Evolutionary conservation across 805 yeast species (phyloP).

Genomic region (Kuraishia floccosa): DNA sequence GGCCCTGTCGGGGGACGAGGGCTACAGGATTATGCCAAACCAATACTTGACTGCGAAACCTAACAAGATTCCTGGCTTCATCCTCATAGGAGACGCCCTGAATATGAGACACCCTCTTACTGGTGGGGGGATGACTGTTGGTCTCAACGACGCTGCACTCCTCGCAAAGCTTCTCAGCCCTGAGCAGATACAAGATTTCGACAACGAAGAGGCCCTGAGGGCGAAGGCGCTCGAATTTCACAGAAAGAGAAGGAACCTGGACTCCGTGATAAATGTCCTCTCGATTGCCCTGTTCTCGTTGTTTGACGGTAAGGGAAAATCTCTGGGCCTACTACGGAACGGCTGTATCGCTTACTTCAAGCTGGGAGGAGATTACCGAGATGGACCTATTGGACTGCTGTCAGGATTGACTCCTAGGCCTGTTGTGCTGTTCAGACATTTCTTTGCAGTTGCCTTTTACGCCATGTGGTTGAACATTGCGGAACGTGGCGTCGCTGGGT

Average conservation of each 20-base stretch:
- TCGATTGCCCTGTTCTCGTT: conserved; percentile 84
- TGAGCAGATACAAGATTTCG: conserved; percentile 38
- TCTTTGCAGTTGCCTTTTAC: conserved; percentile 84
- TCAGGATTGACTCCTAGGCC: conserved; percentile 79
- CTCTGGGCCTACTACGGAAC: conserved; percentile 58
- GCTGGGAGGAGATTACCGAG: conserved; percentile 72
- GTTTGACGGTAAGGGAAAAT: conserved; percentile 73
- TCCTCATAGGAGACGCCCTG: conserved; percentile 84
- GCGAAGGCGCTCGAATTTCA: conserved; percentile 60
- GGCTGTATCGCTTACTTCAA: conserved; percentile 87
- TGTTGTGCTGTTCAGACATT: conserved; percentile 64
- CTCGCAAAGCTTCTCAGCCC: conserved; percentile 55
- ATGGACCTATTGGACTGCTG: conserved; percentile 72
- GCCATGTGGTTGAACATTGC: conserved; percentile 60
- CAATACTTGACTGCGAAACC: conserved; percentile 75
- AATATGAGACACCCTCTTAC: conserved; percentile 98
- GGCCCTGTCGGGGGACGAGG: conserved; percentile 36
- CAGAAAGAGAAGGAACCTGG: conserved; percentile 63
- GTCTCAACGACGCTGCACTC: conserved; percentile 72
- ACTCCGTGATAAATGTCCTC: conserved; percentile 78
- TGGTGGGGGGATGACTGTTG: conserved; percentile 99
- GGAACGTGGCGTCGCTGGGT: conserved; percentile 51
- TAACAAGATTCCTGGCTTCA: conserved; percentile 62
- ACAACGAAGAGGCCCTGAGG: conserved; percentile 44
- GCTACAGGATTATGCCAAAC: conserved; percentile 85